phyloP scores from a whole-genome alignment of 176 grass and related monocot species.

The Avena insularis region DNA sequence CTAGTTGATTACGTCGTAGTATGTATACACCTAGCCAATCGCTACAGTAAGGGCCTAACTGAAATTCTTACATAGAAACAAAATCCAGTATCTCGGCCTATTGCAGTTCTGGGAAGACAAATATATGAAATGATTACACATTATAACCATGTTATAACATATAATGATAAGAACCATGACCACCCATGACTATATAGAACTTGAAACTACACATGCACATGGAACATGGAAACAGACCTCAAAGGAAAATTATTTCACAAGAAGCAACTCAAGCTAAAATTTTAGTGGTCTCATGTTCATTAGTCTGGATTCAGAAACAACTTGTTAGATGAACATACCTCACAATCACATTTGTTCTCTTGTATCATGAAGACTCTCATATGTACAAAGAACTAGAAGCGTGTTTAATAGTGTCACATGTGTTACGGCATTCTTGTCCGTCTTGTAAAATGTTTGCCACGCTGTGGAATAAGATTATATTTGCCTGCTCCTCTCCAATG shows the following conservation, averaged over 20 bases:
- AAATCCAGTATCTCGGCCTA: not conserved
- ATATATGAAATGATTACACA: not conserved
- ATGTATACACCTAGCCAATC: not conserved
- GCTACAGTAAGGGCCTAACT: not conserved
- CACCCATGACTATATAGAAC: not conserved
- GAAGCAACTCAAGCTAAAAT: slow-evolving; percentile 6
- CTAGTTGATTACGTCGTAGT: not conserved
- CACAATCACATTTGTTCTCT: slow-evolving; percentile 11
- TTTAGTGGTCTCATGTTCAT: not conserved
- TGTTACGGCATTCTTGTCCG: slow-evolving; percentile 34
- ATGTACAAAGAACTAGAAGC: not conserved
- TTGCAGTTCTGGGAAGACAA: not conserved
- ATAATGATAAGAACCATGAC: not conserved
- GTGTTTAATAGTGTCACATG: not conserved
- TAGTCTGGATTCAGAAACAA: not conserved
- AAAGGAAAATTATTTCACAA: slow-evolving; percentile 11
- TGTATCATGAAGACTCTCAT: not conserved
- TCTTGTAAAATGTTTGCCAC: slow-evolving; percentile 47
- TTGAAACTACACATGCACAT: not conserved
- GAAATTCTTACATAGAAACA: not conserved
- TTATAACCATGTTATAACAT: not conserved
- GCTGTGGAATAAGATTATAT: slow-evolving; percentile 59
- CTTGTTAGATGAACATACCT: slow-evolving; percentile 30
- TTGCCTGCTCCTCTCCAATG: slow-evolving; percentile 64
- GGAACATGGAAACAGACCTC: not conserved